Evolutionary conservation across 495 filamentous ascomycete genomes (phyloP).

Genomic region (Talaromyces thailandensis): DNA sequence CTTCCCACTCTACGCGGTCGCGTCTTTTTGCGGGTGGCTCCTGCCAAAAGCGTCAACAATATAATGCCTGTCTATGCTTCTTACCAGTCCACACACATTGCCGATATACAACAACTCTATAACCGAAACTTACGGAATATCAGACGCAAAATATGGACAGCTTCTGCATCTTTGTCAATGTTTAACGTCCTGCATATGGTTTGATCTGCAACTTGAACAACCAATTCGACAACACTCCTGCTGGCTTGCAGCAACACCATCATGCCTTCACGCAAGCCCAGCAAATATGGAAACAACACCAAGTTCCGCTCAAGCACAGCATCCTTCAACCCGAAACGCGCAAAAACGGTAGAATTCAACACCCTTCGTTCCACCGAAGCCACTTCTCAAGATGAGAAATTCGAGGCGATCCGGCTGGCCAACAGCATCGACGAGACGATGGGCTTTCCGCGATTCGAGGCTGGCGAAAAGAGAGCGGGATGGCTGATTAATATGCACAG

Average conservation of each 20-base stretch:
- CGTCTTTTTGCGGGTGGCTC: not conserved
- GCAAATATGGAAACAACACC: conserved; percentile 38
- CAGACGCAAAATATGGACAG: not conserved
- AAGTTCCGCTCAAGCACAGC: conserved; percentile 41
- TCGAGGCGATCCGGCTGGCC: conserved; percentile 74
- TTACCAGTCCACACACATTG: not conserved
- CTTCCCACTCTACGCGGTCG: not conserved
- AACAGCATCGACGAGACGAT: conserved; percentile 89
- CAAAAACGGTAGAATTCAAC: conserved; percentile 69
- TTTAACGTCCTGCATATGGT: not conserved
- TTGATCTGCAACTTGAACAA: not conserved
- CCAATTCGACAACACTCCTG: not conserved
- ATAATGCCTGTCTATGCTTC: not conserved
- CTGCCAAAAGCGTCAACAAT: not conserved
- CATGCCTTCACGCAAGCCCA: conserved; percentile 51
- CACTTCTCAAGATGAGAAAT: conserved; percentile 77
- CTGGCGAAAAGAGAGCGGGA: conserved; percentile 73
- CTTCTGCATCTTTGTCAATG: not conserved
- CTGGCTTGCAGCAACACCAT: conserved; percentile 14
- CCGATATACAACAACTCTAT: not conserved
- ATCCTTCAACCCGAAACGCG: conserved; percentile 44
- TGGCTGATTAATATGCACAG: conserved; percentile 96
- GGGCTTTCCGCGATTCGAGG: conserved; percentile 89
- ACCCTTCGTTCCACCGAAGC: conserved; percentile 68
- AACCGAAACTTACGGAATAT: not conserved